Evolutionary conservation across 2,329 filamentous ascomycete genomes (phyloP).

Genomic region (Microdochium bolleyi): DNA sequence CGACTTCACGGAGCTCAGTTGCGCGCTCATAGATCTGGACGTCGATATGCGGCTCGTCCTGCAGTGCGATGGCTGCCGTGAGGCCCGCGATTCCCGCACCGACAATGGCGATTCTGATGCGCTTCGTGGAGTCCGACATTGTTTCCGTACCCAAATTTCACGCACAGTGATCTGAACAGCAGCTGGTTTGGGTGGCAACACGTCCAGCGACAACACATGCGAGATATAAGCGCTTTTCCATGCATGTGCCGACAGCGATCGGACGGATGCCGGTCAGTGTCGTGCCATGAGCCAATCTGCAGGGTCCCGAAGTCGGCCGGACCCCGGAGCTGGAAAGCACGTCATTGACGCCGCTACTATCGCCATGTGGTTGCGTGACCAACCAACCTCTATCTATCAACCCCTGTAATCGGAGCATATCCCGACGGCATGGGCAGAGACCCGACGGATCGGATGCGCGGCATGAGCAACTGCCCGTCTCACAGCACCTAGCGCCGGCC

Average conservation of each 20-base stretch:
- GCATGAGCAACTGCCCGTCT: neutral
- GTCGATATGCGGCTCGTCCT: constrained; percentile 28
- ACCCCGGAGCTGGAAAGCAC: neutral
- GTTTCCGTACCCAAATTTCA: neutral
- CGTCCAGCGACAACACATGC: neutral
- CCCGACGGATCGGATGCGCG: neutral
- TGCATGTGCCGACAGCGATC: neutral
- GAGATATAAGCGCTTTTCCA: neutral
- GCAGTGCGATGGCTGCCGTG: constrained; percentile 35
- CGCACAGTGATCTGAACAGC: neutral
- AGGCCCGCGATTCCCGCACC: constrained; percentile 45
- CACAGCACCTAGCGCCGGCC: neutral
- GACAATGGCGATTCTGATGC: constrained; percentile 29
- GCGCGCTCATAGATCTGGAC: constrained; percentile 43
- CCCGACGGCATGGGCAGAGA: neutral
- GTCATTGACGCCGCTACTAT: neutral
- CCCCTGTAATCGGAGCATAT: neutral
- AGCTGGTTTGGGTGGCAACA: neutral
- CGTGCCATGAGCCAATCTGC: neutral
- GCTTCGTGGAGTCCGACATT: neutral
- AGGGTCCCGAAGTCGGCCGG: neutral
- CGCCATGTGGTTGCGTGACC: neutral
- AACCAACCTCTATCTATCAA: neutral
- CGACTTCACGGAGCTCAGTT: constrained; percentile 34
- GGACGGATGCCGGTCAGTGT: neutral